A percentile compares a stretch with the other conserved stretches of the same genome.
Conservation (phyloP, 108 stramenopile genomes). For the Cyclotella sp. region DNA sequence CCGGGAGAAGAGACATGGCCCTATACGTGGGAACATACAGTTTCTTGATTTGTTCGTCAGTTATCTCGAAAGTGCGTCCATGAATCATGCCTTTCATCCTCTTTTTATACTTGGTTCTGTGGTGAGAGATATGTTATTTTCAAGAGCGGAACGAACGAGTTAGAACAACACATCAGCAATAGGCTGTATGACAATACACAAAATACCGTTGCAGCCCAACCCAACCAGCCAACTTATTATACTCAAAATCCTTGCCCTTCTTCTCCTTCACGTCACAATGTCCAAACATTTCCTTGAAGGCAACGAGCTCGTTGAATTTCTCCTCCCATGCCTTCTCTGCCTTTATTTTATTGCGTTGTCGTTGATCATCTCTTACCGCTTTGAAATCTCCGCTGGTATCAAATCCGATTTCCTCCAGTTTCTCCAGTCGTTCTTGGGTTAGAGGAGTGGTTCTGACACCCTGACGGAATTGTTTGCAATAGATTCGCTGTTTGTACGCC, state of each 20-base stretch:
- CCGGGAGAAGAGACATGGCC: not conserved
- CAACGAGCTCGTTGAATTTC: conserved; percentile 3
- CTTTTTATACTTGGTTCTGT: conserved; percentile 11
- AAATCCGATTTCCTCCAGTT: conserved; percentile 5
- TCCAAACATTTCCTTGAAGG: conserved; percentile 29
- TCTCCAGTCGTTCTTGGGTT: not conserved
- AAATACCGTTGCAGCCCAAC: conserved; percentile 21
- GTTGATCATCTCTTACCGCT: not conserved
- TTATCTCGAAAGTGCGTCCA: conserved; percentile 25
- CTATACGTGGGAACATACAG: conserved; percentile 6
- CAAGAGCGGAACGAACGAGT: not conserved
- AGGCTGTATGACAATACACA: not conserved
- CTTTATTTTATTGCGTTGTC: not conserved
- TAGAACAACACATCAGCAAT: conserved; percentile 1
- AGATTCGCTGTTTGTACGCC: conserved; percentile 2
- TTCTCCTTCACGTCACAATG: conserved; percentile 31
- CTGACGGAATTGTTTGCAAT: not conserved
- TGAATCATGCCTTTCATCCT: not conserved
- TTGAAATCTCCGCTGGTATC: conserved; percentile 1
- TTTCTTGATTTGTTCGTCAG: conserved; percentile 46
- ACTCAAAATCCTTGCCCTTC: conserved; percentile 12
- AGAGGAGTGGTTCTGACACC: not conserved
- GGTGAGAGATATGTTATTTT: not conserved
- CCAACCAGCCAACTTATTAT: conserved; percentile 36
- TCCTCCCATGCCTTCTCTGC: not conserved